phyloP scores from a whole-genome alignment of 73 alveolate species.

The Breviolum minutum region DNA sequence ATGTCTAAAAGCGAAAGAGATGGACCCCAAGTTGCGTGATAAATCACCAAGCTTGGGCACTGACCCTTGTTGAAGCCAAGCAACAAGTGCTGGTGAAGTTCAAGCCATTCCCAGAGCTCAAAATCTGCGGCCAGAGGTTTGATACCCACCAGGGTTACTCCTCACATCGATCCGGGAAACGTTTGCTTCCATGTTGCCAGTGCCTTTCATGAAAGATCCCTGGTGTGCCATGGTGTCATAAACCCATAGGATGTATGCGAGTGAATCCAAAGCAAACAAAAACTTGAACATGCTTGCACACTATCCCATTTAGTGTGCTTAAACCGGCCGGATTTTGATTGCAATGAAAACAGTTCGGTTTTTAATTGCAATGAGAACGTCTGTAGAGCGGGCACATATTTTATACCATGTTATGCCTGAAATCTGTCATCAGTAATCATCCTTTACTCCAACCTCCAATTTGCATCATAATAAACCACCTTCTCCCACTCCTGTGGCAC shows the following conservation, averaged over 20 bases:
- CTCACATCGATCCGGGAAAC: neutral
- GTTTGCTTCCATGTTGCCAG: neutral
- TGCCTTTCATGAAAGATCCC: too few species aligned
- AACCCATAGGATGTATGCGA: too few species aligned
- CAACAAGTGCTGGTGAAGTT: constrained; percentile 18
- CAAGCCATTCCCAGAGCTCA: constrained; percentile 36
- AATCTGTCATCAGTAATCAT: neutral
- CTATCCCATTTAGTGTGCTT: neutral
- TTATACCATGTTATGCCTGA: neutral
- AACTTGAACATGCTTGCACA: too few species aligned
- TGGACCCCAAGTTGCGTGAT: neutral
- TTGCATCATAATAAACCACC: neutral
- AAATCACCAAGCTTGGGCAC: neutral
- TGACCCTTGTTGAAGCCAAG: neutral
- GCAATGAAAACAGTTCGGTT: too few species aligned
- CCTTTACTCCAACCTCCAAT: neutral
- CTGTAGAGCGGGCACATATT: neutral
- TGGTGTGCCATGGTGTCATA: too few species aligned
- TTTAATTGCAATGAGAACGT: too few species aligned
- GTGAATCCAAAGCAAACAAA: too few species aligned
- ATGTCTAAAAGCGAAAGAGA: neutral
- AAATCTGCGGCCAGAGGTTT: constrained; percentile 9
- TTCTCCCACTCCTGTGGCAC: neutral
- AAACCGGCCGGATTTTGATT: too few species aligned
- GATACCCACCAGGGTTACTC: neutral